Conservation (phyloP, 202 grass and related monocot genomes). For the Alloteropsis angusta region DNA sequence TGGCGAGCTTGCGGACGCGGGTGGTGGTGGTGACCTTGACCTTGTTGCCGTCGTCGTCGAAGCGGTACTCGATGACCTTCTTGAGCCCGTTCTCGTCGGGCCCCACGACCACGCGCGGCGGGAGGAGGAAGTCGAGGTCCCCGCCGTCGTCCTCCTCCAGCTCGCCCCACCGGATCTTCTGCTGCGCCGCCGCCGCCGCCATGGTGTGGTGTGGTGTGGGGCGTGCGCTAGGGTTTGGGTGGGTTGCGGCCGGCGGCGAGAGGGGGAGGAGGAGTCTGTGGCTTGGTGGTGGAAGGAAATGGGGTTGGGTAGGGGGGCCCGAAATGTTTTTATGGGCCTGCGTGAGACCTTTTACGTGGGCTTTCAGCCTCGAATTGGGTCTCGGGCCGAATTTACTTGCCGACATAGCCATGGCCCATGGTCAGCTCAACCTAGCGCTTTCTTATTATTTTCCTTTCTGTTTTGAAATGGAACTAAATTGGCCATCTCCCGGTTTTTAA, state of each 20-base stretch:
- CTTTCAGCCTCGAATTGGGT: background rate
- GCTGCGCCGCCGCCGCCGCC: conserved; percentile 41
- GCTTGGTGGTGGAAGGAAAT: background rate
- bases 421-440: background rate
- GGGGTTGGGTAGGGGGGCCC: background rate
- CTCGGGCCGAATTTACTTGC: background rate
- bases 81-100: conserved; percentile 65
- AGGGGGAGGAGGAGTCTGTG: background rate
- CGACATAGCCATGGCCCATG: no score
- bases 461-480: background rate
- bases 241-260: background rate
- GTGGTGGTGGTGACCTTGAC: conserved; percentile 58
- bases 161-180: conserved; percentile 58
- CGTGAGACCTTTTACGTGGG: background rate
- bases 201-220: background rate
- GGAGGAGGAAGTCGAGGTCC: conserved; percentile 57
- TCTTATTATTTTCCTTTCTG: background rate
- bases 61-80: conserved; percentile 55
- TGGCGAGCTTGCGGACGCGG: conserved; percentile 49
- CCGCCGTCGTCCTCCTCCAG: conserved; percentile 59
- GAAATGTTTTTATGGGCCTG: background rate
- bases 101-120: conserved; percentile 47
- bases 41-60: conserved; percentile 75
- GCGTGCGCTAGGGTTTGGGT: conserved; percentile 13
- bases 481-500: background rate